These are phyloP conservation scores for Oemleria cerasiformis DNA, from an alignment of 306 rosid genomes.

Conservation along the genomic window DNA sequence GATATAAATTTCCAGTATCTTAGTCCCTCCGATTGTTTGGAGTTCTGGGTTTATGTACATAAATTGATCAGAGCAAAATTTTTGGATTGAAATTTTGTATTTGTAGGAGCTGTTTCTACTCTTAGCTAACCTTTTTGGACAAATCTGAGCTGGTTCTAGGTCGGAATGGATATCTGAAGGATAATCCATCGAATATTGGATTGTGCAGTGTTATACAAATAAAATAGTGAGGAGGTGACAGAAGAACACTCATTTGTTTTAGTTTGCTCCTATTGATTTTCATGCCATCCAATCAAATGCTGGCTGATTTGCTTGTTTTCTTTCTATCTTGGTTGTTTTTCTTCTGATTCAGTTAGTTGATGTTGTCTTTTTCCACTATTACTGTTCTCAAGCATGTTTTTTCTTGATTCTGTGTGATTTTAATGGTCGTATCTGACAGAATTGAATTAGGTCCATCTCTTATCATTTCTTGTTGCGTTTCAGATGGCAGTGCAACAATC, in stretches of 20 bases:
- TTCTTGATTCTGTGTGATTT: background rate
- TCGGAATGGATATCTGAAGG: background rate
- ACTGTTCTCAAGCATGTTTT: background rate
- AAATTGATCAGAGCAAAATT: background rate
- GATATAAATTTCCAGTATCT: background rate
- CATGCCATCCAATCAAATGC: background rate
- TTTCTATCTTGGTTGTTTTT: background rate
- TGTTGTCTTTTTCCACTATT: background rate
- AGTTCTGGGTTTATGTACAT: background rate
- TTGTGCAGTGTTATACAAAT: background rate
- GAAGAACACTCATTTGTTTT: background rate
- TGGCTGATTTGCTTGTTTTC: background rate
- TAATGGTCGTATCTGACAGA: background rate
- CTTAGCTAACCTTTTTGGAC: background rate
- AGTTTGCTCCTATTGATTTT: background rate
- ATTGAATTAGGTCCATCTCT: background rate
- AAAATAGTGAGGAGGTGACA: background rate
- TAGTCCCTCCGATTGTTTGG: background rate
- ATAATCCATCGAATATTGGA: background rate
- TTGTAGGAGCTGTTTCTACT: background rate
- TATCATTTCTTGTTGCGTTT: conserved; percentile 1
- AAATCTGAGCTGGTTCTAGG: background rate
- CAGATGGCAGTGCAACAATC: conserved; percentile 56
- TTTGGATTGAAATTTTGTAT: background rate
- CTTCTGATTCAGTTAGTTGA: background rate